Evolutionary conservation across 306 rosid species (phyloP).

Genomic region (Cucurbita moschata): DNA sequence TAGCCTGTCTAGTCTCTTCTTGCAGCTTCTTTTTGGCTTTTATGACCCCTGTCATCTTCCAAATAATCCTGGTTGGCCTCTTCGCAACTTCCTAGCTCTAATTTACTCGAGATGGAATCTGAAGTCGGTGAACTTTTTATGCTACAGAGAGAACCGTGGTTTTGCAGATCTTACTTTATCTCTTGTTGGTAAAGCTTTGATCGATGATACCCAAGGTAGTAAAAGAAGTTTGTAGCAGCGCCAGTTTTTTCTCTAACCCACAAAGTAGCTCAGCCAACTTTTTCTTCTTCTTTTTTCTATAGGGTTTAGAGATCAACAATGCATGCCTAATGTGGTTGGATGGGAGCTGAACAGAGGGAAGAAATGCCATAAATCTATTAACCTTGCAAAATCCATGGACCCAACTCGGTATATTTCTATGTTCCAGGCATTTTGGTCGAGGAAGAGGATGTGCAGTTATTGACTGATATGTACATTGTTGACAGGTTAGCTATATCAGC

Average conservation of each 20-base stretch:
- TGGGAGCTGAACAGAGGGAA: constrained; percentile 83
- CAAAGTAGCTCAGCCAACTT: constrained; percentile 11
- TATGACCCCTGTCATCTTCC: constrained; percentile 91
- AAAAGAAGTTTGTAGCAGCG: constrained; percentile 15
- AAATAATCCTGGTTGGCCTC: constrained; percentile 91
- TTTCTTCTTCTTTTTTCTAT: constrained; percentile 6
- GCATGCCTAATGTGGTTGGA: constrained; percentile 60
- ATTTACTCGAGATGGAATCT: constrained; percentile 65
- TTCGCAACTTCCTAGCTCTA: constrained; percentile 83
- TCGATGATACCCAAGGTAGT: constrained; percentile 54
- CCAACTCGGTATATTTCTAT: constrained; percentile 51
- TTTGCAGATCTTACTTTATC: constrained; percentile 72
- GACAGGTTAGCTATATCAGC: constrained; percentile 92
- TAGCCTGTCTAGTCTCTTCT: constrained; percentile 16
- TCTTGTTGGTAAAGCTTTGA: constrained; percentile 70
- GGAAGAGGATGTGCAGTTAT: constrained; percentile 1
- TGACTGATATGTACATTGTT: constrained; percentile 10
- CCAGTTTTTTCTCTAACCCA: constrained; percentile 1
- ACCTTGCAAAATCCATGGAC: constrained; percentile 92
- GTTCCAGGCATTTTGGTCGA: background rate
- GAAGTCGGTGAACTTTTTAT: constrained; percentile 48
- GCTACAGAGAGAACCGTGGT: constrained; percentile 93
- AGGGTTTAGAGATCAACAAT: constrained; percentile 40
- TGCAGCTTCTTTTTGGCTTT: constrained; percentile 85
- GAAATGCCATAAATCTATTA: constrained; percentile 50